Percentiles rank a stretch among this genome's conserved stretches.
phyloP scores from a whole-genome alignment of 768 basidiomycete genomes.

The Suillus spraguei region DNA sequence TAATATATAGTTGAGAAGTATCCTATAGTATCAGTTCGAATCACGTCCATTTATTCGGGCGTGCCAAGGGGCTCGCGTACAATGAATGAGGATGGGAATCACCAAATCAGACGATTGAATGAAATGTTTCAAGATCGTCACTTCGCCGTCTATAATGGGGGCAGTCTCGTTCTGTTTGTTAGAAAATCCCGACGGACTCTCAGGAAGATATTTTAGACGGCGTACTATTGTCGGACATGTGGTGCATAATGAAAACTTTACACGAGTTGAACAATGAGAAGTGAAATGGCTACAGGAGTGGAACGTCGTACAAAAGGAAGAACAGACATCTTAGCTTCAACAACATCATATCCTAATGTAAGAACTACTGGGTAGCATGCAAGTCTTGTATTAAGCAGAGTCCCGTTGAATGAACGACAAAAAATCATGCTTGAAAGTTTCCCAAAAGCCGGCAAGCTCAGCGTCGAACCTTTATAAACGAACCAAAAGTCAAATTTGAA shows the following conservation, averaged over 20 bases:
- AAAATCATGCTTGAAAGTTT: not conserved
- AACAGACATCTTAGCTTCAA: not conserved
- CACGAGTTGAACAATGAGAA: not conserved
- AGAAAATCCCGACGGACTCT: not conserved
- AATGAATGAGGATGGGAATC: not conserved
- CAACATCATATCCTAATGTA: not conserved
- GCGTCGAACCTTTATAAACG: not conserved
- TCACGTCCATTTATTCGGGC: not conserved
- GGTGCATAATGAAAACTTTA: not conserved
- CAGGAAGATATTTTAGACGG: not conserved
- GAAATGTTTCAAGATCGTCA: not conserved
- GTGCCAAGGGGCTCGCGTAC: not conserved
- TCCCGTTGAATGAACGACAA: not conserved
- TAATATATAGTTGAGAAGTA: not conserved
- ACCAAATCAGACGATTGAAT: not conserved
- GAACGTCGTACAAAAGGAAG: not conserved
- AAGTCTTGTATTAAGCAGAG: not conserved
- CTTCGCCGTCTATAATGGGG: not conserved
- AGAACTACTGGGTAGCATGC: not conserved
- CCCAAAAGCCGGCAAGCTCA: slow-evolving; percentile 3
- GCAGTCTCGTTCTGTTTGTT: not conserved
- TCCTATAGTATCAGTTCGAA: not conserved
- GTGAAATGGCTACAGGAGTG: not conserved
- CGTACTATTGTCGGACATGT: not conserved
- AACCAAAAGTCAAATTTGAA: not conserved